A percentile compares a stretch with the other conserved stretches of the same genome.
Evolutionary conservation across 768 basidiomycete genomes (phyloP).

Genomic region (Suillus tomentosus): DNA sequence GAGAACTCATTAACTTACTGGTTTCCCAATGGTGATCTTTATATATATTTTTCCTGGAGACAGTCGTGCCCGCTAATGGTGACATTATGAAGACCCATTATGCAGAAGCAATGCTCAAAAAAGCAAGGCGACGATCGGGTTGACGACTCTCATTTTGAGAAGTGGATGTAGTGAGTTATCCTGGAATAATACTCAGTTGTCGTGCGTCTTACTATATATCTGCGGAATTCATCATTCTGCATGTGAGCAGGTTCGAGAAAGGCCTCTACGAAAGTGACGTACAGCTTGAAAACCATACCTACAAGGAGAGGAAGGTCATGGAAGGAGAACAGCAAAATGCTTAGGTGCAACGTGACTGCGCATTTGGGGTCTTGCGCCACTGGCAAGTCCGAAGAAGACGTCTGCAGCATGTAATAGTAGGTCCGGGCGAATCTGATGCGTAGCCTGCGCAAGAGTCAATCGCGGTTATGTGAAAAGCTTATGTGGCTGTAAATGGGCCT

Average conservation of each 20-base stretch:
- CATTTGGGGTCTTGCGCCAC: background rate
- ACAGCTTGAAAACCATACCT: background rate
- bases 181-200: background rate
- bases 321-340: background rate
- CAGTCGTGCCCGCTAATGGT: background rate
- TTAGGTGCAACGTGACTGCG: background rate
- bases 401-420: background rate
- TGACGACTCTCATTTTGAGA: background rate
- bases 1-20: slow-evolving; percentile 1
- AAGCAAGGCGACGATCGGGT: background rate
- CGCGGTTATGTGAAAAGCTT: background rate
- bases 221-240: background rate
- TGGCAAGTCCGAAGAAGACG: background rate
- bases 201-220: background rate
- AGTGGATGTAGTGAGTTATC: background rate
- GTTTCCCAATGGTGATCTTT: background rate
- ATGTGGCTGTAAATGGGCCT: background rate
- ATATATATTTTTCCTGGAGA: slow-evolving; percentile 2
- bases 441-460: background rate
- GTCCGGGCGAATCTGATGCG: background rate
- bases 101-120: background rate
- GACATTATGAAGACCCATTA: background rate
- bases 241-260: background rate
- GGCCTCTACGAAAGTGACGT: background rate
- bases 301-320: background rate